Evolutionary conservation across 305 asterid genomes (phyloP).

Genomic region (Fraxinus dipetala): DNA sequence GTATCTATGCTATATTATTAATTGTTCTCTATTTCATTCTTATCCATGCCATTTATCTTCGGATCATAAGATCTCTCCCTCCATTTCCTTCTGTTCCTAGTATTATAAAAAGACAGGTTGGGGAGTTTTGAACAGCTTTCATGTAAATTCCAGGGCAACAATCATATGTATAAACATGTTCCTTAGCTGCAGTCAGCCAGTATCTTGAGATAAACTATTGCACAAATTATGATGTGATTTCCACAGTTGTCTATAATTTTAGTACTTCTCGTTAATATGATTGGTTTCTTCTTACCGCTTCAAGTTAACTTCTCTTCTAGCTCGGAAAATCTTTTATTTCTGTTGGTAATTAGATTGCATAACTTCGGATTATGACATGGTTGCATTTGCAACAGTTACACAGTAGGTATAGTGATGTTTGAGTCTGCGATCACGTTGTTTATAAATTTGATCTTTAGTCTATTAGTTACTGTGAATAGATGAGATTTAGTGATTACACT

Average conservation of each 20-base stretch:
- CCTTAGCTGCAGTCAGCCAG: background rate
- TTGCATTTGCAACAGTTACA: background rate
- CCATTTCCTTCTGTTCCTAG: background rate
- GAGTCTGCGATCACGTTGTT: background rate
- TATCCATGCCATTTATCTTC: background rate
- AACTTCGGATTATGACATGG: background rate
- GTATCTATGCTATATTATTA: background rate
- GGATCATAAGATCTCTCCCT: background rate
- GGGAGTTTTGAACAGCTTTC: background rate
- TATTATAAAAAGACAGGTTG: background rate
- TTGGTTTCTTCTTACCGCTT: background rate
- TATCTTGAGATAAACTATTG: background rate
- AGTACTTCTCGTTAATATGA: background rate
- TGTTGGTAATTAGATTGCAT: background rate
- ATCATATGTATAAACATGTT: background rate
- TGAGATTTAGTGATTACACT: slow-evolving; percentile 17
- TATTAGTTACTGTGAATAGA: slow-evolving; percentile 8
- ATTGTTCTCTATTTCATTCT: background rate
- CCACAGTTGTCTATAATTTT: background rate
- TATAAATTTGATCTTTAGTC: slow-evolving; percentile 1
- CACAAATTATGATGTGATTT: background rate
- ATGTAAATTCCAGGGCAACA: background rate
- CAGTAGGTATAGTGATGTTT: background rate
- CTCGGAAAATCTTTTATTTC: background rate
- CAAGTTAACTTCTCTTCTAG: background rate